Percentiles rank a stretch among this genome's conserved stretches.
Evolutionary conservation across 257 asterid genomes (phyloP).

Genomic region (Fraxinus excelsior): DNA sequence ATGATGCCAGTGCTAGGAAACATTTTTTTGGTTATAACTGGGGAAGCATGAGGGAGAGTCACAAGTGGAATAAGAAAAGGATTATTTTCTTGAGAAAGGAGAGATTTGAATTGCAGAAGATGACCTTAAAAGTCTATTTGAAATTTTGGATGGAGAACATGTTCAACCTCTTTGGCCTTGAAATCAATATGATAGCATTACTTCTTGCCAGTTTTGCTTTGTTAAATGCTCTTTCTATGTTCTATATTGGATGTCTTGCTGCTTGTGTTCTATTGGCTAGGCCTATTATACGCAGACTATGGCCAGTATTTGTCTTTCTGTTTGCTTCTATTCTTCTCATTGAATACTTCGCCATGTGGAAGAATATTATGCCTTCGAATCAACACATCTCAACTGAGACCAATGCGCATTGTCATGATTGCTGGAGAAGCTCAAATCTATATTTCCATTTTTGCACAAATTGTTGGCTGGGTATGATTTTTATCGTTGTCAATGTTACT

Average conservation of each 20-base stretch:
- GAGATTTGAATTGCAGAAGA: constrained; percentile 88
- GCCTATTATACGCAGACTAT: constrained; percentile 68
- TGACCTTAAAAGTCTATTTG: constrained; percentile 77
- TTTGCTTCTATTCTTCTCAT: constrained; percentile 79
- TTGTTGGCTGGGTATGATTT: constrained; percentile 91
- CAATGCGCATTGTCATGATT: constrained; percentile 72
- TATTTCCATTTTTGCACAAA: constrained; percentile 61
- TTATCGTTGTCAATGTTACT: constrained; percentile 20
- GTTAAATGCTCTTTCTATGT: constrained; percentile 77
- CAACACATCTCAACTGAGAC: constrained; percentile 36
- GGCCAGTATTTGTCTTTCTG: constrained; percentile 78
- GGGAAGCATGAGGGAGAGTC: constrained; percentile 91
- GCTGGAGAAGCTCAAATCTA: constrained; percentile 75
- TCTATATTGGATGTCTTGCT: constrained; percentile 78
- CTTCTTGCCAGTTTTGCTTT: constrained; percentile 92
- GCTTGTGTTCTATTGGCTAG: constrained; percentile 84
- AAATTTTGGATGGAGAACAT: constrained; percentile 95
- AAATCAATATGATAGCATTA: constrained; percentile 87
- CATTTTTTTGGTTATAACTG: constrained; percentile 65
- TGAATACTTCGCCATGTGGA: constrained; percentile 91
- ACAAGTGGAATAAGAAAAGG: constrained; percentile 78
- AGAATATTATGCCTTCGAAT: constrained; percentile 51
- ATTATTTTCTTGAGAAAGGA: constrained; percentile 75
- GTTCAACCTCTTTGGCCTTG: constrained; percentile 97
- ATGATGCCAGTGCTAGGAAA: constrained; percentile 43